Evolutionary conservation across 1,139 yeast species (phyloP), one percentile per base, ranked within the genome.

Genomic region (Sugiyamaella novakii): DNA sequence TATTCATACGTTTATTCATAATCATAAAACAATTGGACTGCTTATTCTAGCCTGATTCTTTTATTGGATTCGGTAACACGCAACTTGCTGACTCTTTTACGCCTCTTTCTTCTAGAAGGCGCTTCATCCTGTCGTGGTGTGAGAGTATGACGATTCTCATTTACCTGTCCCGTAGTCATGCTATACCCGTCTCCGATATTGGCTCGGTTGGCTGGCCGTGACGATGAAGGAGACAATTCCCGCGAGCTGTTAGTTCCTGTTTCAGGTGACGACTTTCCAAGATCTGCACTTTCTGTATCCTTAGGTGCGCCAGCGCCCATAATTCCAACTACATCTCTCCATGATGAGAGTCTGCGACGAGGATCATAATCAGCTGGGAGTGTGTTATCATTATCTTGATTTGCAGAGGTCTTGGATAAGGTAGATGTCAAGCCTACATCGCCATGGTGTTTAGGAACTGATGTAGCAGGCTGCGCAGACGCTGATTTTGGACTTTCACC

Each of bases 301-400:
- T 21, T 19, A 12, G 21, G 12, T 36, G 15, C 6, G 6, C 25
- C 40, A 4, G 21, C 30, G 7, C 17, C 33, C 31, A 27, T 30
- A 17, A 46, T 46, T 24, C 50, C 50, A 35, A 46, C 50, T 2
- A 46, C 28, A 25, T 36, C 38, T 17, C 47, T 46, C 50, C 50
- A 46, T 31, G 50, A 45, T 25, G 38, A 31, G 4, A 25, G 44
- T 12, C 49, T 31, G 5, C 37, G 40, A 19, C 19, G 34, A 12
- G 34, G n/a, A 31, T 3, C 35, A 31, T n/a, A 6, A 15, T 18
- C 31, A 42, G 10, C 30, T 30, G 15, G 14, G 2, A 12, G 29
- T 11, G 28, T n/a, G 21, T 15, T n/a, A 5, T 31, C 21, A 14
- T 31, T 15, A 28, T 11, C 10, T 24, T 24, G 10, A 10, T 24